phyloP scores from a whole-genome alignment of 129 eudicot species.

The Chrysanthemum makinoi region DNA sequence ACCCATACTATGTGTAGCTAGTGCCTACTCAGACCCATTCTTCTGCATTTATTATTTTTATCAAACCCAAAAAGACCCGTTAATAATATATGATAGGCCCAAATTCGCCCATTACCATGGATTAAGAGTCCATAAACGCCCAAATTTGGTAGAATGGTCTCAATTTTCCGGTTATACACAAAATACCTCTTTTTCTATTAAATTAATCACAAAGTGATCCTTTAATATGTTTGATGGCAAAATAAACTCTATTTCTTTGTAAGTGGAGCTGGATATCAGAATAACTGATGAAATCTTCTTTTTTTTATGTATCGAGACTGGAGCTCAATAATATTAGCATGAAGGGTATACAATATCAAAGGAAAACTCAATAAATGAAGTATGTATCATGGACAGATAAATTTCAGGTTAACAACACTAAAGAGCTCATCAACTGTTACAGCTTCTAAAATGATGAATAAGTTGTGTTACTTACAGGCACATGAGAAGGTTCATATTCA shows the following conservation, averaged over 20 bases:
- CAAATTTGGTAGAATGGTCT: too few species aligned
- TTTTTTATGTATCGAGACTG: not conserved
- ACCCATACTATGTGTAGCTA: too few species aligned
- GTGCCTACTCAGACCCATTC: too few species aligned
- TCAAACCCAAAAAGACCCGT: too few species aligned
- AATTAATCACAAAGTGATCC: not conserved
- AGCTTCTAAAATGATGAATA: slow-evolving; percentile 12
- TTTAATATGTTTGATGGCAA: not conserved
- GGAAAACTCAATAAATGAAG: slow-evolving; percentile 2
- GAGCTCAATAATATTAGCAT: not conserved
- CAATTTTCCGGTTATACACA: too few species aligned
- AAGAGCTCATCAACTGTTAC: slow-evolving; percentile 2
- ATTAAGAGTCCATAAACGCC: too few species aligned
- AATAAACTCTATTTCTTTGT: too few species aligned
- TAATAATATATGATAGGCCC: too few species aligned
- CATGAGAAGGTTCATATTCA: slow-evolving; percentile 38
- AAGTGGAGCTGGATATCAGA: not conserved
- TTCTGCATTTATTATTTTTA: too few species aligned
- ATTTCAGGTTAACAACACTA: slow-evolving; percentile 12
- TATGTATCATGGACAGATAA: slow-evolving; percentile 11
- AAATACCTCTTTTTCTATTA: not conserved
- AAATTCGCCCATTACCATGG: too few species aligned
- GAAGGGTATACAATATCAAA: not conserved
- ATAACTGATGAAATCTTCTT: not conserved
- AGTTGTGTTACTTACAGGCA: slow-evolving; percentile 41